These are phyloP conservation scores for Aristolochia californica DNA, from an alignment of 164 flowering plant genomes.

Conservation along the genomic window DNA sequence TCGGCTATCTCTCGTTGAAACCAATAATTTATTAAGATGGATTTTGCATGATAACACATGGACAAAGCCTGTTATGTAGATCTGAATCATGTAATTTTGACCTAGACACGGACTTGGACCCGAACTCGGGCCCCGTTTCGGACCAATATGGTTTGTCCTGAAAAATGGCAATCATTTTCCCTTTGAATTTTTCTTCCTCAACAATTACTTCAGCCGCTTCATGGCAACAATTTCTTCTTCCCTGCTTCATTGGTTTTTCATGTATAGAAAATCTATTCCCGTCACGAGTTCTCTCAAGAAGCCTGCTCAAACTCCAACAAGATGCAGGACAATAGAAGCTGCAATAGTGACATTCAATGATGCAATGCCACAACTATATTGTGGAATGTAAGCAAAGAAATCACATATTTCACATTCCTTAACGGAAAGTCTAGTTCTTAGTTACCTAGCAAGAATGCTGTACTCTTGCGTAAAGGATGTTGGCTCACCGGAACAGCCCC, in stretches of 20 bases:
- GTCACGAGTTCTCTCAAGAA: constrained; percentile 77
- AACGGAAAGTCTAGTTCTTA: constrained; percentile 35
- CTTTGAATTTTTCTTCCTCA: constrained; percentile 51
- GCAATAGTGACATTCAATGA: constrained; percentile 95
- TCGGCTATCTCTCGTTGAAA: too few species aligned
- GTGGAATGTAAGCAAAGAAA: constrained; percentile 91
- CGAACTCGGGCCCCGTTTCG: too few species aligned
- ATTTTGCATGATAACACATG: too few species aligned
- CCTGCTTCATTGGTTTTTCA: constrained; percentile 60
- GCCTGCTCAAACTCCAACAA: constrained; percentile 71
- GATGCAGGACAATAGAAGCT: constrained; percentile 89
- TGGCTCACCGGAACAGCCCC: constrained; percentile 64
- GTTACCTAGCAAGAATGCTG: constrained; percentile 89
- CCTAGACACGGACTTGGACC: too few species aligned
- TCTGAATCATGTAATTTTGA: too few species aligned
- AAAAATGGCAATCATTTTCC: constrained; percentile 52
- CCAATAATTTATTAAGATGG: too few species aligned
- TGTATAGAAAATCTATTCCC: constrained; percentile 83
- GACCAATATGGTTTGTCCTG: too few species aligned
- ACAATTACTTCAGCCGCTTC: constrained; percentile 51
- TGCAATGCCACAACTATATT: constrained; percentile 97
- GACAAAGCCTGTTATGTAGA: too few species aligned
- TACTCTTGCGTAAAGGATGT: constrained; percentile 87
- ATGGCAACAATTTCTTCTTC: constrained; percentile 40
- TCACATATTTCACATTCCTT: constrained; percentile 85